phyloP scores from a whole-genome alignment of 2,329 filamentous ascomycete species.

The Metarhizium album region DNA sequence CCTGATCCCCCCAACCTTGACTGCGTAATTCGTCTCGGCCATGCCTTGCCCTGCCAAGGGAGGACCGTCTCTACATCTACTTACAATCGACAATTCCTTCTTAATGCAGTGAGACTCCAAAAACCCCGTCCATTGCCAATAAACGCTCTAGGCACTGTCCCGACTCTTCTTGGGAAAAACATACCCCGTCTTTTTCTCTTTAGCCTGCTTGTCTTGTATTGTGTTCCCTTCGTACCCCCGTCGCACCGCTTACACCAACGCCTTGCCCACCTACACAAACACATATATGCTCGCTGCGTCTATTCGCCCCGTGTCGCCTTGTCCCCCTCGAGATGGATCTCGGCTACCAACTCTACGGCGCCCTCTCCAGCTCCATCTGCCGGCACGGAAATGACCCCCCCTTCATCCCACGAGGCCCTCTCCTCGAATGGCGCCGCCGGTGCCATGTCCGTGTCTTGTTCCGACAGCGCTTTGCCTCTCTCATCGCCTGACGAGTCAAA shows the following conservation, averaged over 20 bases:
- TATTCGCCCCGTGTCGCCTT: slow-evolving; percentile 15
- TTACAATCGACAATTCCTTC: slow-evolving; percentile 5
- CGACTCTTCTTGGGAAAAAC: neutral
- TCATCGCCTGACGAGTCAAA: slow-evolving; percentile 29
- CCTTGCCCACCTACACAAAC: no score
- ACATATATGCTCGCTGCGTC: neutral
- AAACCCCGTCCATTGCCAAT: neutral
- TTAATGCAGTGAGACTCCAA: slow-evolving; percentile 5
- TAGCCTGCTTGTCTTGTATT: neutral
- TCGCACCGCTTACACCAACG: neutral
- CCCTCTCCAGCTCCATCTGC: slow-evolving; percentile 23
- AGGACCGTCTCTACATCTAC: slow-evolving; percentile 10
- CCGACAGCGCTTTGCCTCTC: slow-evolving; percentile 14
- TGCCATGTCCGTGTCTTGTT: slow-evolving; percentile 22
- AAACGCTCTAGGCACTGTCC: neutral
- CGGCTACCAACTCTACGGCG: slow-evolving; percentile 34
- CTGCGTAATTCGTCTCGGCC: slow-evolving; percentile 9
- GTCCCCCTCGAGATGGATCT: slow-evolving; percentile 38
- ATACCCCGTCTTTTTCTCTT: neutral
- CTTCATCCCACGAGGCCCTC: slow-evolving; percentile 20
- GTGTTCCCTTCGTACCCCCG: neutral
- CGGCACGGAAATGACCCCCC: slow-evolving; percentile 29
- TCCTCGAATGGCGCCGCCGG: slow-evolving; percentile 9
- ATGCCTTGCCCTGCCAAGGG: neutral
- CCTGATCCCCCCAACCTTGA: neutral